Conservation (phyloP, 352 stramenopile species). For the Pythium periplocum region DNA sequence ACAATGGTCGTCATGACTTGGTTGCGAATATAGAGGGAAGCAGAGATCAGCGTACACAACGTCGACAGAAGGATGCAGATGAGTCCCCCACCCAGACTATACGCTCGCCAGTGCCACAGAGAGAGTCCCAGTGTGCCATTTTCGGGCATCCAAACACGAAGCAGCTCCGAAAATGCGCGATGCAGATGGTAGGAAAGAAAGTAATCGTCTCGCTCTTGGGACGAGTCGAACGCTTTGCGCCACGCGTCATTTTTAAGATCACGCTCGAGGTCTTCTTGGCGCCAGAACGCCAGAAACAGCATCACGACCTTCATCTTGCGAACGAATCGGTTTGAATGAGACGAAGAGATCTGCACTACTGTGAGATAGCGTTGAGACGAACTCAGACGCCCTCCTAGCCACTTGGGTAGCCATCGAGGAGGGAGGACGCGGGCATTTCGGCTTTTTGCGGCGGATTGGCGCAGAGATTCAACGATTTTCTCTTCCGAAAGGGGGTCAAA, state of each 20-base stretch:
- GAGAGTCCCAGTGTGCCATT: conserved; percentile 42
- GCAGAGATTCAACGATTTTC: conserved; percentile 16
- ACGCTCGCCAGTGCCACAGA: conserved; percentile 41
- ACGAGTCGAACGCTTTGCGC: conserved; percentile 24
- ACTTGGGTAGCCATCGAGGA: not conserved
- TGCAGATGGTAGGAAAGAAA: conserved; percentile 33
- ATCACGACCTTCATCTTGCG: conserved; percentile 18
- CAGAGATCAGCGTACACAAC: conserved; percentile 4
- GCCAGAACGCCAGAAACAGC: conserved; percentile 47
- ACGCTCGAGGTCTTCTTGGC: conserved; percentile 37
- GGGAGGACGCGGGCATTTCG: too few relatives aligned
- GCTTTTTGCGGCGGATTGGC: too few relatives aligned
- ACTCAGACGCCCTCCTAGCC: not conserved
- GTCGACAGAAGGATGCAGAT: conserved; percentile 14
- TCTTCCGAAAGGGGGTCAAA: conserved; percentile 25
- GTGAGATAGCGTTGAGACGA: conserved; percentile 1
- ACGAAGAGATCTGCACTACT: not conserved
- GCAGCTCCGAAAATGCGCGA: conserved; percentile 37
- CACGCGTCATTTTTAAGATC: conserved; percentile 40
- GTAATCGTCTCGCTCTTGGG: conserved; percentile 26
- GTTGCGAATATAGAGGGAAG: conserved; percentile 15
- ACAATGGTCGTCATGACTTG: conserved; percentile 34
- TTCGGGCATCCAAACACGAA: conserved; percentile 57
- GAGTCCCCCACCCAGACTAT: conserved; percentile 29
- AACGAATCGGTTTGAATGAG: not conserved